These are phyloP conservation scores for Calocybe cyanea DNA, from an alignment of 768 basidiomycete genomes.

Conservation along the genomic window DNA sequence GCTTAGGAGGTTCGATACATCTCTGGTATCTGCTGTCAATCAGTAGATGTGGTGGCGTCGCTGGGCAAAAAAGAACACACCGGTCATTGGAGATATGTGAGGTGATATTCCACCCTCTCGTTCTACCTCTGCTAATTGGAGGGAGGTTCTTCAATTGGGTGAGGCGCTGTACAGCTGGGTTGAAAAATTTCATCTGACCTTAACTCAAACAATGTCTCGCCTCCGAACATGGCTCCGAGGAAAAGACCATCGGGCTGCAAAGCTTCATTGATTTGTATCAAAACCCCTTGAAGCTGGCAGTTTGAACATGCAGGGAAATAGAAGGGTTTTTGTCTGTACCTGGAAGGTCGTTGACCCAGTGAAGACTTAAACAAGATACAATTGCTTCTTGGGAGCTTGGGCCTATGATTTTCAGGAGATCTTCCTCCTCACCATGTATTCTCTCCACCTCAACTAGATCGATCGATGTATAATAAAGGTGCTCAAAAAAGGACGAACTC, in stretches of 20 bases:
- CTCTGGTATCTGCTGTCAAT: slow-evolving; percentile 70
- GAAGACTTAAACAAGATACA: slow-evolving; percentile 86
- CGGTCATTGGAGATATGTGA: slow-evolving; percentile 95
- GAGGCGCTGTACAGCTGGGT: background rate
- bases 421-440: slow-evolving; percentile 81
- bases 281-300: slow-evolving; percentile 46
- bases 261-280: slow-evolving; percentile 84
- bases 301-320: slow-evolving; percentile 2
- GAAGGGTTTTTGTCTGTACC: slow-evolving; percentile 41
- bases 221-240: slow-evolving; percentile 91
- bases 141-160: slow-evolving; percentile 58
- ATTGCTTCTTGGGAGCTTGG: slow-evolving; percentile 86
- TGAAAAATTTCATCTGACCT: slow-evolving; percentile 38
- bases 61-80: slow-evolving; percentile 35
- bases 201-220: slow-evolving; percentile 94
- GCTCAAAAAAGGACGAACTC: slow-evolving; percentile 10
- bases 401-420: slow-evolving; percentile 58
- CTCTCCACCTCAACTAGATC: slow-evolving; percentile 71
- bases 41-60: background rate
- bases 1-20: slow-evolving; percentile 87
- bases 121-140: slow-evolving; percentile 92
- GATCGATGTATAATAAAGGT: slow-evolving; percentile 4
- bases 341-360: slow-evolving; percentile 98
- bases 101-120: slow-evolving; percentile 97
- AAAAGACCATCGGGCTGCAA: slow-evolving; percentile 92